Percentiles rank a stretch among this genome's conserved stretches.
phyloP scores from a whole-genome alignment of 1,284 basidiomycete genomes.

The Meripilus lineatus region DNA sequence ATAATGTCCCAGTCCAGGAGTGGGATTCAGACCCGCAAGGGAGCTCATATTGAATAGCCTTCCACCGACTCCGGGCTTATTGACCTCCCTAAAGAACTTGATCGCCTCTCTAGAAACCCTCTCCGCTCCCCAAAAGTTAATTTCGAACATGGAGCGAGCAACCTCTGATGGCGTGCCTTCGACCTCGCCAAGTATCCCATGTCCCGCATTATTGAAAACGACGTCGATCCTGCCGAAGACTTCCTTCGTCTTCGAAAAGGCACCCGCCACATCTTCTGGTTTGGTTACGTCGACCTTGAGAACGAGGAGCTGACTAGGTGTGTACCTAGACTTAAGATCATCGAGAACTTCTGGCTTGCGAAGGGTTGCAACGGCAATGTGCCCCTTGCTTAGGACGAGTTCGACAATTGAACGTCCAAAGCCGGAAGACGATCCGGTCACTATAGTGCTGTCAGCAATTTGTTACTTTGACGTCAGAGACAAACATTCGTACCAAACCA shows the following conservation, averaged over 20 bases:
- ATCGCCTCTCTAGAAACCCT: slow-evolving; percentile 29
- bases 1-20: slow-evolving; percentile 25
- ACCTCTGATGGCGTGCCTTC: slow-evolving; percentile 28
- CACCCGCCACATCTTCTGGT: slow-evolving; percentile 22
- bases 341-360: slow-evolving; percentile 18
- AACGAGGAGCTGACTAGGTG: slow-evolving; percentile 25
- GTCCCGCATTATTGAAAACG: slow-evolving; percentile 38
- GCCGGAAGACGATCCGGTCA: slow-evolving; percentile 26
- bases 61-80: too few relatives aligned
- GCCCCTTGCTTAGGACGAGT: slow-evolving; percentile 19
- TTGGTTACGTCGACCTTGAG: slow-evolving; percentile 35
- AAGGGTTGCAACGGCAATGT: slow-evolving; percentile 24
- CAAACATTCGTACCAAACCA: slow-evolving; percentile 10
- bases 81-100: too few relatives aligned
- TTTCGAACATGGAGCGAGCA: slow-evolving; percentile 29
- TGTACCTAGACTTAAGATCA: slow-evolving; percentile 13
- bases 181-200: slow-evolving; percentile 26
- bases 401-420: slow-evolving; percentile 23
- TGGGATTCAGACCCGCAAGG: slow-evolving; percentile 19
- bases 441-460: slow-evolving; percentile 8
- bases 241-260: slow-evolving; percentile 33
- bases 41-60: slow-evolving; percentile 30
- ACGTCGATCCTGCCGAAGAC: too few relatives aligned
- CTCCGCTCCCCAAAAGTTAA: slow-evolving; percentile 34
- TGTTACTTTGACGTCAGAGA: neutral